A percentile compares a stretch with the other conserved stretches of the same genome.
These are phyloP conservation scores for Brassica cretica DNA, from an alignment of 345 rosid species.

Conservation along the genomic window DNA sequence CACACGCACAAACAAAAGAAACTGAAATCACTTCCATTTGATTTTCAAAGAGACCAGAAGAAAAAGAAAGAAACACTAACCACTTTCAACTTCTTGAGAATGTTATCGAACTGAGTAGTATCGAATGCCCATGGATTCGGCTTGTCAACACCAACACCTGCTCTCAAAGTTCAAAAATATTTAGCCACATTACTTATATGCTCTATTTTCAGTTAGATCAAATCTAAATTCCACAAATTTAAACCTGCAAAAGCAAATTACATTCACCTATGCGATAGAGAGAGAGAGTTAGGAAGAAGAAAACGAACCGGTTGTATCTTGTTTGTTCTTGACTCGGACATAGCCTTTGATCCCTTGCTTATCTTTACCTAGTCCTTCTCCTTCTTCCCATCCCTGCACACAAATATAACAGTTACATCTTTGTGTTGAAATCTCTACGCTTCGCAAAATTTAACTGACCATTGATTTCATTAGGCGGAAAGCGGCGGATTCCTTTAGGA, in stretches of 20 bases:
- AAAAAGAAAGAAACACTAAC: conserved; percentile 34
- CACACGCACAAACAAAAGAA: background rate
- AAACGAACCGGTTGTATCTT: conserved; percentile 68
- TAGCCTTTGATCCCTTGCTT: conserved; percentile 96
- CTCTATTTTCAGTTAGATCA: too few species aligned
- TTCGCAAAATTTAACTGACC: conserved; percentile 40
- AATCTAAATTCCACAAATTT: background rate
- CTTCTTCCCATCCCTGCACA: conserved; percentile 95
- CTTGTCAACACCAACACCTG: conserved; percentile 91
- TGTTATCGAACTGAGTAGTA: conserved; percentile 88
- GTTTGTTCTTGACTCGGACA: conserved; percentile 85
- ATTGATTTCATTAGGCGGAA: conserved; percentile 97
- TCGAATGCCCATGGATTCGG: conserved; percentile 95
- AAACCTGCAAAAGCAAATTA: background rate
- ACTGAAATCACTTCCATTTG: background rate
- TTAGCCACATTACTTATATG: background rate
- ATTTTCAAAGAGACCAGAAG: background rate
- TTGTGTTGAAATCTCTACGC: background rate
- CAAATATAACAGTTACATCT: too few species aligned
- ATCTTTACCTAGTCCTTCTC: conserved; percentile 97
- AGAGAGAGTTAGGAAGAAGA: background rate
- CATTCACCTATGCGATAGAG: background rate
- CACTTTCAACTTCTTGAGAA: conserved; percentile 94
- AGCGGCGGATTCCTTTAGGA: conserved; percentile 75
- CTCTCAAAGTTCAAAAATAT: background rate